Conservation (phyloP, 768 basidiomycete species). For the Gymnopilus dilepis region DNA sequence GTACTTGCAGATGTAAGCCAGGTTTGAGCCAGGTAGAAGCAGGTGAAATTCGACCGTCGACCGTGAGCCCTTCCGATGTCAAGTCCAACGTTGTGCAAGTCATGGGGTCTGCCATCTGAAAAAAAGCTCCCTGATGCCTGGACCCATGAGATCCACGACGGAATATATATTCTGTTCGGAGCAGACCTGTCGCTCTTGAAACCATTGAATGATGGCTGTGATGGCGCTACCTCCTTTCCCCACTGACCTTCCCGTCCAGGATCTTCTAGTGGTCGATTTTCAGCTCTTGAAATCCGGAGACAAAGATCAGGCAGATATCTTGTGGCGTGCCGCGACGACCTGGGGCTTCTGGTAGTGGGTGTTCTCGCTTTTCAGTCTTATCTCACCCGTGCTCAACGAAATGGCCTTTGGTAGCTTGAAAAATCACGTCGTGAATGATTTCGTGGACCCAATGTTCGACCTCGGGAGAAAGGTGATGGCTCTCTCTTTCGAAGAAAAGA, state of each 20-base stretch:
- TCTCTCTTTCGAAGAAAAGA: constrained; percentile 56
- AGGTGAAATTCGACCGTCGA: not conserved
- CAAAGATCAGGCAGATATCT: constrained; percentile 44
- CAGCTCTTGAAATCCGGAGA: constrained; percentile 46
- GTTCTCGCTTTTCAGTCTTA: not conserved
- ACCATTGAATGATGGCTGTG: not conserved
- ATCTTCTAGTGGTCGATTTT: constrained; percentile 59
- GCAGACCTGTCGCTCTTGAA: no score
- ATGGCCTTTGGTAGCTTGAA: constrained; percentile 40
- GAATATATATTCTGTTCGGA: not conserved
- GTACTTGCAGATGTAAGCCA: not conserved
- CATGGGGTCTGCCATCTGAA: constrained; percentile 13
- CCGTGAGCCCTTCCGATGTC: not conserved
- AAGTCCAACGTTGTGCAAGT: not conserved
- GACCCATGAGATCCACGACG: no score
- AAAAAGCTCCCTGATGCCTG: no score
- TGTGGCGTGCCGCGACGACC: constrained; percentile 57
- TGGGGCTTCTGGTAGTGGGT: constrained; percentile 70
- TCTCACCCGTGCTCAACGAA: not conserved
- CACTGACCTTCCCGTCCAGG: constrained; percentile 50
- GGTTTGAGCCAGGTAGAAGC: not conserved
- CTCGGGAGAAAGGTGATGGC: constrained; percentile 55
- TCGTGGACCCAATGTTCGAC: constrained; percentile 54
- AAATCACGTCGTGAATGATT: constrained; percentile 53
- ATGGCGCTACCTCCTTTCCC: constrained; percentile 46